A percentile compares a stretch with the other conserved stretches of the same genome.
These are phyloP conservation scores for Diutina rugosa DNA, from an alignment of 1,139 yeast genomes.

Conservation along the genomic window DNA sequence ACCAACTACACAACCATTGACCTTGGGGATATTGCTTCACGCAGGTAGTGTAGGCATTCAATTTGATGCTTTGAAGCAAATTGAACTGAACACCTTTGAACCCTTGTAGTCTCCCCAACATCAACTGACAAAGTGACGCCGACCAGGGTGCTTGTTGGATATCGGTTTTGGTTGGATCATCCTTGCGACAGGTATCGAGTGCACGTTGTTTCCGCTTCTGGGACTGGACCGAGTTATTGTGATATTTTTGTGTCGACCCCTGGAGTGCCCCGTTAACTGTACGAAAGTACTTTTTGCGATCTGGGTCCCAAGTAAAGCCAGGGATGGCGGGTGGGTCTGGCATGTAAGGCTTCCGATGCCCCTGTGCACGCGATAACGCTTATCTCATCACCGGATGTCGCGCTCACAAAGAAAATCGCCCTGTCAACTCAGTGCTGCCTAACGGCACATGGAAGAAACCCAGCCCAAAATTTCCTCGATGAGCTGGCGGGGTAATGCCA, in stretches of 20 bases:
- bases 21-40: not conserved
- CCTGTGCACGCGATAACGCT: not conserved
- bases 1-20: not conserved
- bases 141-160: not conserved
- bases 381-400: not conserved
- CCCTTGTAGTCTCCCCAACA: not conserved
- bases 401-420: not conserved
- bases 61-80: not conserved
- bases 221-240: constrained; percentile 21
- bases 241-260: constrained; percentile 12
- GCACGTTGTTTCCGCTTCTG: constrained; percentile 10
- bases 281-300: constrained; percentile 30
- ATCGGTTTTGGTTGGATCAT: not conserved
- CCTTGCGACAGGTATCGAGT: not conserved
- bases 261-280: constrained; percentile 21
- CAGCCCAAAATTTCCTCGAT: not conserved
- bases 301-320: constrained; percentile 34
- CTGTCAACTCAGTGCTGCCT: not conserved
- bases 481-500: not conserved
- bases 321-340: constrained; percentile 16
- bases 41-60: not conserved
- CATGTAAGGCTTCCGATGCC: not conserved
- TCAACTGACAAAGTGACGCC: not conserved
- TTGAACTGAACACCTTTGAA: not conserved
- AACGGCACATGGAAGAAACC: not conserved